Evolutionary conservation across 768 basidiomycete species (phyloP).

Genomic region (Boletus pseudo-olivaceus): DNA sequence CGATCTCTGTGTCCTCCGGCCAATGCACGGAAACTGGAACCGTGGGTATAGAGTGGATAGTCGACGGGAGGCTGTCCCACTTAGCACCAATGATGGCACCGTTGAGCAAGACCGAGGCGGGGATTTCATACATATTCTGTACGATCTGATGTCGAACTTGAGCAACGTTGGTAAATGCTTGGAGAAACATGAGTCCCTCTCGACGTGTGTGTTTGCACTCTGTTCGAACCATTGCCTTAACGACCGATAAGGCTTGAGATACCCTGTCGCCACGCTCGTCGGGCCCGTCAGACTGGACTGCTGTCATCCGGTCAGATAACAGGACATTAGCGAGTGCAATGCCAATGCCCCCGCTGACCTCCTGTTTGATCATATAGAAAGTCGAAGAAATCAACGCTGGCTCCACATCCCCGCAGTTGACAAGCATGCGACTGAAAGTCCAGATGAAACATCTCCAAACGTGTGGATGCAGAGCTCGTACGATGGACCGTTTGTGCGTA

Average conservation of each 20-base stretch:
- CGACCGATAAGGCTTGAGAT: constrained; percentile 35
- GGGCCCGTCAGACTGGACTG: not conserved
- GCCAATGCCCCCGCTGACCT: constrained; percentile 44
- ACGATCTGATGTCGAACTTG: constrained; percentile 4
- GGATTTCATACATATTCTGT: constrained; percentile 16
- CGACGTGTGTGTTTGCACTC: constrained; percentile 23
- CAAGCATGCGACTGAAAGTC: constrained; percentile 46
- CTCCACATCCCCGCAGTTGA: constrained; percentile 14
- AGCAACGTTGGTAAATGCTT: constrained; percentile 31
- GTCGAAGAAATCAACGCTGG: constrained; percentile 33
- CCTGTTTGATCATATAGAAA: constrained; percentile 45
- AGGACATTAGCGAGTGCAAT: constrained; percentile 39
- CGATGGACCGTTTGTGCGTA: constrained; percentile 32
- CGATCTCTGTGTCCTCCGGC: constrained; percentile 39
- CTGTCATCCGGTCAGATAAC: constrained; percentile 21
- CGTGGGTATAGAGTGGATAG: constrained; percentile 26
- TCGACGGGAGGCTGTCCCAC: constrained; percentile 23
- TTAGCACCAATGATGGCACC: constrained; percentile 37
- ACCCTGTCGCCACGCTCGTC: constrained; percentile 23
- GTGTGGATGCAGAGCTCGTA: constrained; percentile 39
- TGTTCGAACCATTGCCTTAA: constrained; percentile 37
- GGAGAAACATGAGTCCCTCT: constrained; percentile 36
- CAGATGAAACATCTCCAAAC: constrained; percentile 57
- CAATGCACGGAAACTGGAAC: constrained; percentile 28
- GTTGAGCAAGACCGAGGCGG: constrained; percentile 41